Evolutionary conservation across 768 basidiomycete genomes (phyloP).

Genomic region (Psilocybe tampanensis): DNA sequence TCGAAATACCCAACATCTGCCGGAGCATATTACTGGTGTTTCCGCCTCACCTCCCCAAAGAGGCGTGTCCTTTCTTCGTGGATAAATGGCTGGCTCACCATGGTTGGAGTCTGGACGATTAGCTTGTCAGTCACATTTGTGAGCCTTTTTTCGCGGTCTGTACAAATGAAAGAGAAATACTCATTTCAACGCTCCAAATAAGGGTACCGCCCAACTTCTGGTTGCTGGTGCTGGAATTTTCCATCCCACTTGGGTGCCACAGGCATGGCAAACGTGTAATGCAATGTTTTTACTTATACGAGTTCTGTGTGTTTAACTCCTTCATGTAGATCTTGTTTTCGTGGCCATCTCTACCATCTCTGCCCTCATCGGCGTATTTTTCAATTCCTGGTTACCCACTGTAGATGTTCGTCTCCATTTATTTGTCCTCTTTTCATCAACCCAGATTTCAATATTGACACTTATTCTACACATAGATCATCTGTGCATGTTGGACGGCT

Average conservation of each 20-base stretch:
- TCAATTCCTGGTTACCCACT: conserved; percentile 50
- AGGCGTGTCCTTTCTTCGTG: conserved; percentile 57
- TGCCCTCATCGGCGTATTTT: conserved; percentile 55
- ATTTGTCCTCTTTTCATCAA: neutral
- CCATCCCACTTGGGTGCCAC: conserved; percentile 57
- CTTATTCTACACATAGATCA: conserved; percentile 34
- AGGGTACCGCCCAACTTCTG: conserved; percentile 61
- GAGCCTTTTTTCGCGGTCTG: conserved; percentile 5
- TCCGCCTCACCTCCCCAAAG: conserved; percentile 55
- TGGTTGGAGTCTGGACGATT: conserved; percentile 71
- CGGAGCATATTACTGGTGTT: conserved; percentile 70
- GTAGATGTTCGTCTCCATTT: conserved; percentile 45
- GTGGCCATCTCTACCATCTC: conserved; percentile 51
- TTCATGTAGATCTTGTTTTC: conserved; percentile 51
- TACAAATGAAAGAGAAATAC: neutral
- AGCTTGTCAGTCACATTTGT: conserved; percentile 70
- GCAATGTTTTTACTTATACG: neutral
- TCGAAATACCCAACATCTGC: conserved; percentile 65
- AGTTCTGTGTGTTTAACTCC: conserved; percentile 1
- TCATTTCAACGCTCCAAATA: neutral
- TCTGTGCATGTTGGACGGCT: conserved; percentile 66
- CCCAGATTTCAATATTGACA: neutral
- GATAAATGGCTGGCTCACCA: conserved; percentile 70
- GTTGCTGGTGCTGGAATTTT: conserved; percentile 62
- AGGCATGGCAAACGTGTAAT: conserved; percentile 62